These are phyloP conservation scores for Miamiensis avidus DNA, from an alignment of 169 alveolate species.

Conservation along the genomic window DNA sequence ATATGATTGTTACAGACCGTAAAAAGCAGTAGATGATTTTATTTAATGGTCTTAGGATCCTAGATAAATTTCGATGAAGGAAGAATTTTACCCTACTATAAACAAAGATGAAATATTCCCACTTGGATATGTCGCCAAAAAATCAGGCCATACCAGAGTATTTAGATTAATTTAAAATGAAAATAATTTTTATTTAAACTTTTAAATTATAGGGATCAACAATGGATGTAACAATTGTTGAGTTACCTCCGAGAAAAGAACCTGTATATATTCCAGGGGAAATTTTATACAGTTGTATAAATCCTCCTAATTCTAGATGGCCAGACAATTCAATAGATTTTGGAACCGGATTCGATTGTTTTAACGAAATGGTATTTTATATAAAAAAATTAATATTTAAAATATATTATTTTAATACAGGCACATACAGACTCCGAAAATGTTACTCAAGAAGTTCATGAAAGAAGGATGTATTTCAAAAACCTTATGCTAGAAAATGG, in stretches of 20 bases:
- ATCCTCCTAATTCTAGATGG: slow-evolving; percentile 4
- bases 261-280: slow-evolving; percentile 26
- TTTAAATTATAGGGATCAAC: slow-evolving; percentile 36
- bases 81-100: slow-evolving; percentile 26
- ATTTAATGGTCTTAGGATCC: slow-evolving; percentile 30
- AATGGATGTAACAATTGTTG: slow-evolving; percentile 34
- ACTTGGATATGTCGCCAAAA: slow-evolving; percentile 37
- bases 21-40: slow-evolving; percentile 41
- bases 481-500: slow-evolving; percentile 1
- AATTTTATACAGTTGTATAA: slow-evolving; percentile 19
- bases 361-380: slow-evolving; percentile 9
- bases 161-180: not conserved
- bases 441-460: not conserved
- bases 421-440: slow-evolving; percentile 25
- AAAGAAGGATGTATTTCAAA: slow-evolving; percentile 11
- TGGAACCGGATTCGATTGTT: slow-evolving; percentile 52
- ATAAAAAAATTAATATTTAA: not conserved
- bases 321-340: slow-evolving; percentile 37
- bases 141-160: slow-evolving; percentile 39
- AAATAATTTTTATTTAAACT: not conserved
- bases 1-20: slow-evolving; percentile 42
- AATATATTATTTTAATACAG: not conserved
- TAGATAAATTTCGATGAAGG: slow-evolving; percentile 21
- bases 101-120: slow-evolving; percentile 20
- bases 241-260: slow-evolving; percentile 4